Percentiles rank a stretch among this genome's conserved stretches.
phyloP scores from a whole-genome alignment of 257 asterid genomes.

The Plectranthus barbatus region DNA sequence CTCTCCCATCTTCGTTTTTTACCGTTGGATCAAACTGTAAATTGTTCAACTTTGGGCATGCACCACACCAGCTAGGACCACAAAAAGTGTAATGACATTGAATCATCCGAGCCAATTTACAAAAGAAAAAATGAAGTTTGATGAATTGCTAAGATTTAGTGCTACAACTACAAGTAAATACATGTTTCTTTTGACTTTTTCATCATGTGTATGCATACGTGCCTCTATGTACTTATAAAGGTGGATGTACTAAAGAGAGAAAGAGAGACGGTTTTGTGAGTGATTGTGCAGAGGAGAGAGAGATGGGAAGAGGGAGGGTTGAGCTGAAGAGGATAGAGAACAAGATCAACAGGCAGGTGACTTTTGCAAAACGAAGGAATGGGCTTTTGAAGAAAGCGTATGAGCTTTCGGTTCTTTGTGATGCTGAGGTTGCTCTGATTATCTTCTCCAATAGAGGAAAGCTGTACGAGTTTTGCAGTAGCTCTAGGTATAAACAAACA shows the following conservation, averaged over 20 bases:
- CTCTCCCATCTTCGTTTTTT: not conserved
- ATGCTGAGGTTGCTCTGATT: constrained; percentile 91
- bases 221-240: constrained; percentile 14
- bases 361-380: constrained; percentile 90
- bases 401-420: constrained; percentile 92
- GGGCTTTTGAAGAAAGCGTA: constrained; percentile 94
- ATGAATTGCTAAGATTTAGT: no score
- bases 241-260: constrained; percentile 16
- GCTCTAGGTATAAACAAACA: constrained; percentile 69
- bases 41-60: constrained; percentile 6
- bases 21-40: constrained; percentile 26
- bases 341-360: constrained; percentile 95
- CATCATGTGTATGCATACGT: constrained; percentile 12
- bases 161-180: no score
- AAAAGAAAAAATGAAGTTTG: no score
- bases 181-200: constrained; percentile 24
- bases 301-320: constrained; percentile 83
- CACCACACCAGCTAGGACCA: not conserved
- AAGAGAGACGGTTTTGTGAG: constrained; percentile 14
- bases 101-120: no score
- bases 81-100: not conserved
- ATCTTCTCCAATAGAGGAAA: constrained; percentile 99
- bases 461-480: constrained; percentile 96
- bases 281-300: no score
- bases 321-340: constrained; percentile 94